Percentiles rank a stretch among this genome's conserved stretches.
Evolutionary conservation across 2,329 filamentous ascomycete species (phyloP).

Genomic region (Seiridium unicorne): DNA sequence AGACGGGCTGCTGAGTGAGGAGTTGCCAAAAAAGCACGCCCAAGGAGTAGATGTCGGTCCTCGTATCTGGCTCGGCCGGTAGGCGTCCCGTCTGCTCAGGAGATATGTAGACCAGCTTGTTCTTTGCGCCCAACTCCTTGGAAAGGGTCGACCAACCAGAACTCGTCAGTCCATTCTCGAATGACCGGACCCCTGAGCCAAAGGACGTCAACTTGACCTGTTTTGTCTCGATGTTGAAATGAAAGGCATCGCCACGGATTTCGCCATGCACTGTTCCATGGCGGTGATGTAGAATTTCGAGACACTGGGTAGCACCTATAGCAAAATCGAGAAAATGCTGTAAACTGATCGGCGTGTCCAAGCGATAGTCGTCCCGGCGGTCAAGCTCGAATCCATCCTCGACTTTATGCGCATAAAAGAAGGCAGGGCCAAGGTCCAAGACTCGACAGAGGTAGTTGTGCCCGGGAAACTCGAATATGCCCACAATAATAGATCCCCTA

Average conservation of each 20-base stretch:
- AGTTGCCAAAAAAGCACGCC: constrained; percentile 88
- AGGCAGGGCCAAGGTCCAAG: constrained; percentile 76
- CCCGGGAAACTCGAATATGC: constrained; percentile 79
- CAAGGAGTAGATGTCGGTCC: constrained; percentile 91
- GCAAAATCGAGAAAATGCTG: constrained; percentile 85
- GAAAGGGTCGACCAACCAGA: constrained; percentile 84
- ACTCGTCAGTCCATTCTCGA: constrained; percentile 84
- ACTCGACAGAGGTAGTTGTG: constrained; percentile 69
- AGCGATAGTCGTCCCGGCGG: constrained; percentile 41
- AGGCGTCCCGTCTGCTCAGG: constrained; percentile 93
- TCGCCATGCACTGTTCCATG: constrained; percentile 87
- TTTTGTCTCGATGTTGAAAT: constrained; percentile 71
- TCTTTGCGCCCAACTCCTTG: constrained; percentile 79
- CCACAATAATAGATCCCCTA: constrained; percentile 69
- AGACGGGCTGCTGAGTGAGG: constrained; percentile 76
- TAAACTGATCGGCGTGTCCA: constrained; percentile 64
- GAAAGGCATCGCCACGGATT: constrained; percentile 85
- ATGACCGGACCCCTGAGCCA: constrained; percentile 81
- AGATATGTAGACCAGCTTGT: constrained; percentile 88
- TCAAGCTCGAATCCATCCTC: constrained; percentile 49
- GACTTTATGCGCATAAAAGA: constrained; percentile 55
- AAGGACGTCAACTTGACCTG: constrained; percentile 80
- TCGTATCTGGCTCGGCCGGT: constrained; percentile 85
- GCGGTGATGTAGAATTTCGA: constrained; percentile 89
- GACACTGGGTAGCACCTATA: constrained; percentile 79